Evolutionary conservation across 2,329 filamentous ascomycete species (phyloP).

Genomic region (Epichloe bromicola): DNA sequence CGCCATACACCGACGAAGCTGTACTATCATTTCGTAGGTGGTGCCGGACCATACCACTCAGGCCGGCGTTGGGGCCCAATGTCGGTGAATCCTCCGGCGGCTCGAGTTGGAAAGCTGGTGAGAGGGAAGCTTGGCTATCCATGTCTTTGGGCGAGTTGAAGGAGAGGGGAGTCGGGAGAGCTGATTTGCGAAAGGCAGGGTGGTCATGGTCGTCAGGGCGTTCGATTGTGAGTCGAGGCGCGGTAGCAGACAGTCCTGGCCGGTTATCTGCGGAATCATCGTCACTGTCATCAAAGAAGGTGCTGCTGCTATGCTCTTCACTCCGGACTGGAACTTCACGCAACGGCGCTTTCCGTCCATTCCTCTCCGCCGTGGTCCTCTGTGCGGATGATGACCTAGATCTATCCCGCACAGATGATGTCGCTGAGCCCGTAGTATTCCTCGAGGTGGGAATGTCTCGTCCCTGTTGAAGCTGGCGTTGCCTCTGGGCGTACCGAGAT

Average conservation of each 20-base stretch:
- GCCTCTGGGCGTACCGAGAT: constrained; percentile 68
- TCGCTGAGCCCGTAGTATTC: constrained; percentile 32
- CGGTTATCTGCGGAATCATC: constrained; percentile 15
- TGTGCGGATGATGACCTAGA: constrained; percentile 35
- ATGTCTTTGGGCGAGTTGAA: constrained; percentile 15
- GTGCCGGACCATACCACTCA: constrained; percentile 71
- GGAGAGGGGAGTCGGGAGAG: constrained; percentile 30
- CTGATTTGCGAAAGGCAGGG: constrained; percentile 37
- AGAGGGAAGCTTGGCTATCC: constrained; percentile 15
- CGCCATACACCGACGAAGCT: constrained; percentile 63
- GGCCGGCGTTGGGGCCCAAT: constrained; percentile 52
- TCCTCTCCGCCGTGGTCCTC: constrained; percentile 21
- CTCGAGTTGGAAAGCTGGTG: constrained; percentile 7
- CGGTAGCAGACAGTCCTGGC: constrained; percentile 6
- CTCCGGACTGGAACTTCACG: constrained; percentile 21
- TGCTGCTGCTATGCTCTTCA: constrained; percentile 17
- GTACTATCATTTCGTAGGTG: constrained; percentile 75
- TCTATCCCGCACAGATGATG: constrained; percentile 25
- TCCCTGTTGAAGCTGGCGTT: constrained; percentile 67
- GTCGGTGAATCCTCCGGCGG: constrained; percentile 60
- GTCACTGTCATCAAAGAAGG: constrained; percentile 34
- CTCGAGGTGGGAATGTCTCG: constrained; percentile 46
- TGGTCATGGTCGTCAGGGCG: constrained; percentile 41
- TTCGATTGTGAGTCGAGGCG: constrained; percentile 27
- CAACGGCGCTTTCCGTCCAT: constrained; percentile 13